Conservation (phyloP, 305 asterid genomes). For the Fraxinus baroniana region DNA sequence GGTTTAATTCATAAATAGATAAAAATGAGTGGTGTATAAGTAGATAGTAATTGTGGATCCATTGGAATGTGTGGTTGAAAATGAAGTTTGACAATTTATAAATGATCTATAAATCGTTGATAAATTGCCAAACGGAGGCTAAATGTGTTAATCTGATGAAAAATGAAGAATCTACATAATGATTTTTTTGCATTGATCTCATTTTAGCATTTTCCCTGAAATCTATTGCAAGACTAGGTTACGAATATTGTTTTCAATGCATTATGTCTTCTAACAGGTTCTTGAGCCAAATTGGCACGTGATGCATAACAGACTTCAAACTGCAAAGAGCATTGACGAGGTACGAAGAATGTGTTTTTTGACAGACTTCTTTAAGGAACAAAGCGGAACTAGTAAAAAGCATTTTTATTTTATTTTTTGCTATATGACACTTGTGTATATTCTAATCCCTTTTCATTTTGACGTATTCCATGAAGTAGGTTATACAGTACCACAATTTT, state of each 20-base stretch:
- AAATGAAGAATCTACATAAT: conserved; percentile 11
- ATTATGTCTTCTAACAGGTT: conserved; percentile 53
- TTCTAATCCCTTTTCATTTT: conserved; percentile 21
- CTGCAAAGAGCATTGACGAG: conserved; percentile 97
- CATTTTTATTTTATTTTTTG: not conserved
- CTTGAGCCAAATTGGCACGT: conserved; percentile 98
- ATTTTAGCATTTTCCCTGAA: conserved; percentile 11
- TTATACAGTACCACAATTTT: conserved; percentile 85
- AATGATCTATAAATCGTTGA: not conserved
- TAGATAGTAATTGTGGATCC: not conserved
- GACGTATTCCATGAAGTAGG: conserved; percentile 49
- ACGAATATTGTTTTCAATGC: conserved; percentile 5
- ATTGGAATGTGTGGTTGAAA: not conserved
- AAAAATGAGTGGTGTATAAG: not conserved
- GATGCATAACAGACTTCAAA: conserved; percentile 86
- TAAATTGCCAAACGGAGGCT: not conserved
- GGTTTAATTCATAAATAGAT: not conserved
- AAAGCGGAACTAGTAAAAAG: conserved; percentile 13
- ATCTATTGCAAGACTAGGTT: conserved; percentile 1
- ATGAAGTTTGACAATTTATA: not conserved
- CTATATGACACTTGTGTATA: not conserved
- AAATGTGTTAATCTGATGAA: conserved; percentile 10
- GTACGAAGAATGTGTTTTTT: conserved; percentile 36
- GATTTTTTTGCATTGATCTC: not conserved
- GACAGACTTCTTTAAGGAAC: conserved; percentile 12